Percentiles rank a stretch among this genome's conserved stretches.
These are phyloP conservation scores for Penicillium psychrosexuale DNA, from an alignment of 2,329 filamentous ascomycete species.

Conservation along the genomic window DNA sequence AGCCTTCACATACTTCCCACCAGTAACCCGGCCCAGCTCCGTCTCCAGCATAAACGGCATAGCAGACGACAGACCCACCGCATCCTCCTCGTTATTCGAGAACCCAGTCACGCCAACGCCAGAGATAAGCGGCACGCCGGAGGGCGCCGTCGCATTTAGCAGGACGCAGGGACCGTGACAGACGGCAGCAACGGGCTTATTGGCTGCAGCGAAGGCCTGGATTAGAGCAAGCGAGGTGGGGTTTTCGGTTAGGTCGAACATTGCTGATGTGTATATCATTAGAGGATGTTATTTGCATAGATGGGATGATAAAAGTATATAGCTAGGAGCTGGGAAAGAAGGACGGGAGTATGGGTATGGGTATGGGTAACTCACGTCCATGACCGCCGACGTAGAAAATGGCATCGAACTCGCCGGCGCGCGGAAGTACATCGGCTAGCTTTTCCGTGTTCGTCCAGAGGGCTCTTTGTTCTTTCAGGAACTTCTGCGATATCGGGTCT, in stretches of 20 bases:
- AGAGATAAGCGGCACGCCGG: conserved; percentile 43
- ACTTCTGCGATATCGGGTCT: conserved; percentile 54
- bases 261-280: conserved; percentile 30
- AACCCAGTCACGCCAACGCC: conserved; percentile 48
- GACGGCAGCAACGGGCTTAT: conserved; percentile 51
- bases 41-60: conserved; percentile 50
- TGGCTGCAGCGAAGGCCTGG: conserved; percentile 47
- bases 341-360: no score
- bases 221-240: conserved; percentile 45
- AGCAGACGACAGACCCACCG: conserved; percentile 36
- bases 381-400: conserved; percentile 60
- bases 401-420: conserved; percentile 61
- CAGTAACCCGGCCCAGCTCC: conserved; percentile 40
- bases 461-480: conserved; percentile 54
- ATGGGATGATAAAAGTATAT: neutral
- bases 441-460: conserved; percentile 64
- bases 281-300: neutral
- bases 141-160: conserved; percentile 43
- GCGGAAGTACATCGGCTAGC: conserved; percentile 56
- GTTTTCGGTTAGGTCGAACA: conserved; percentile 51
- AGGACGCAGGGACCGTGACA: conserved; percentile 50
- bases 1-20: conserved; percentile 48
- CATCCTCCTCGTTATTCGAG: conserved; percentile 49
- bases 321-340: neutral
- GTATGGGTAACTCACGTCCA: conserved; percentile 45